A percentile compares a stretch with the other conserved stretches of the same genome.
Evolutionary conservation across 1,139 yeast species (phyloP).

Genomic region (Yamadazyma kanchanaburiensis): DNA sequence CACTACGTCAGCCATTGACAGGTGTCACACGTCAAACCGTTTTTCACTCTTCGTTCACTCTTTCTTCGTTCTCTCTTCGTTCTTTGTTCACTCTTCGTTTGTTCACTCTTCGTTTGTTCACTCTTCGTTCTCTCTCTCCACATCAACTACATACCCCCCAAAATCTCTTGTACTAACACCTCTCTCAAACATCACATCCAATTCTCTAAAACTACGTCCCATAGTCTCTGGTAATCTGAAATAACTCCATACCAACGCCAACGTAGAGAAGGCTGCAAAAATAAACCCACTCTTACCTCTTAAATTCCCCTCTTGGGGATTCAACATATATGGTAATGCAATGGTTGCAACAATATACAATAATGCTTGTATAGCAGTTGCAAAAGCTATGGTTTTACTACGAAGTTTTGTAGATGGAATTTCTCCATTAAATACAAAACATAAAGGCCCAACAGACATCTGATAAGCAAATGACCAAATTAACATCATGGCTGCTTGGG

Average conservation of each 20-base stretch:
- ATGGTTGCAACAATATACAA: constrained; percentile 42
- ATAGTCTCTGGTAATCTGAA: constrained; percentile 60
- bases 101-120: too few species aligned
- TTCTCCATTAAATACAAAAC: constrained; percentile 50
- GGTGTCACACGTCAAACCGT: too few species aligned
- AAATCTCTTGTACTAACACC: constrained; percentile 43
- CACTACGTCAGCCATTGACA: too few species aligned
- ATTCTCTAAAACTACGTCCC: constrained; percentile 56
- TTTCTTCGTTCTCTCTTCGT: too few species aligned
- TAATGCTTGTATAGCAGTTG: constrained; percentile 47
- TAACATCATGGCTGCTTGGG: too few species aligned
- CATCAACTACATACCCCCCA: too few species aligned
- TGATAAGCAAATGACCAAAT: too few species aligned
- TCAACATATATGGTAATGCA: constrained; percentile 57
- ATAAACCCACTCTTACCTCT: constrained; percentile 58
- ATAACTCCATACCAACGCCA: constrained; percentile 41
- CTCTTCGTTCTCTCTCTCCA: too few species aligned
- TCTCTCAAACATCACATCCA: constrained; percentile 49
- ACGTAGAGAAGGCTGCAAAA: constrained; percentile 50
- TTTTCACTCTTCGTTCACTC: too few species aligned
- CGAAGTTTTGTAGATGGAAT: constrained; percentile 54
- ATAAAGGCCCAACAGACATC: constrained; percentile 38
- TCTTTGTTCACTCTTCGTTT: too few species aligned
- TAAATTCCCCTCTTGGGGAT: constrained; percentile 55
- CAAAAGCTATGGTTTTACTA: constrained; percentile 53